A percentile compares a stretch with the other conserved stretches of the same genome.
phyloP scores from a whole-genome alignment of 2,329 filamentous ascomycete genomes.

The Leptoxyphium fumago region DNA sequence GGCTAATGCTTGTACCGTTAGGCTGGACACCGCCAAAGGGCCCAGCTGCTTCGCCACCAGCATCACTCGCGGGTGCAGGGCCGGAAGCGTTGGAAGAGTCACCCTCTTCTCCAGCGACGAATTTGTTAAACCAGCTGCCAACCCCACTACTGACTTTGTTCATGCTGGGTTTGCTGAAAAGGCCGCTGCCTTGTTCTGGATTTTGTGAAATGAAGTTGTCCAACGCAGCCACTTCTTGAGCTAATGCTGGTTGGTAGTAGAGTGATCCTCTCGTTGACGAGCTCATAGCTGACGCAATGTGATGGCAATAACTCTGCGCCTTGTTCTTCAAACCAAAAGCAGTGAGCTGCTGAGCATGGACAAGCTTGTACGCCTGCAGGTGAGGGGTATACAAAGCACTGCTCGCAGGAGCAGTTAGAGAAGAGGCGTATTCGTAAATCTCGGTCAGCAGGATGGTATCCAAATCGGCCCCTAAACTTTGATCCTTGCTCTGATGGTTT shows the following conservation, averaged over 20 bases:
- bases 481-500: conserved; percentile 58
- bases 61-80: conserved; percentile 31
- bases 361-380: conserved; percentile 78
- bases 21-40: conserved; percentile 72
- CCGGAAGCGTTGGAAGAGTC: conserved; percentile 36
- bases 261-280: conserved; percentile 70
- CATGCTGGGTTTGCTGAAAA: conserved; percentile 91
- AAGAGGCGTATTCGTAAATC: conserved; percentile 80
- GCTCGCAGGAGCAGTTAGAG: conserved; percentile 42
- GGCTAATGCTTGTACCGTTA: conserved; percentile 33
- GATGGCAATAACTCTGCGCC: conserved; percentile 82
- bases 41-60: conserved; percentile 39
- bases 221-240: conserved; percentile 68
- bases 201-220: conserved; percentile 70
- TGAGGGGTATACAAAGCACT: conserved; percentile 49
- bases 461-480: conserved; percentile 62
- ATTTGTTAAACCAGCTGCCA: conserved; percentile 89
- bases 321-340: conserved; percentile 71
- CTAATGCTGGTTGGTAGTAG: conserved; percentile 67
- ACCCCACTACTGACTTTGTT: conserved; percentile 87
- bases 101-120: conserved; percentile 78
- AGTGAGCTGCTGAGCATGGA: conserved; percentile 70
- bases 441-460: conserved; percentile 91
- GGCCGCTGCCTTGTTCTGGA: conserved; percentile 55
- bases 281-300: conserved; percentile 60